Evolutionary conservation across 2,329 filamentous ascomycete genomes (phyloP).

Genomic region (Aspergillus glaucus): DNA sequence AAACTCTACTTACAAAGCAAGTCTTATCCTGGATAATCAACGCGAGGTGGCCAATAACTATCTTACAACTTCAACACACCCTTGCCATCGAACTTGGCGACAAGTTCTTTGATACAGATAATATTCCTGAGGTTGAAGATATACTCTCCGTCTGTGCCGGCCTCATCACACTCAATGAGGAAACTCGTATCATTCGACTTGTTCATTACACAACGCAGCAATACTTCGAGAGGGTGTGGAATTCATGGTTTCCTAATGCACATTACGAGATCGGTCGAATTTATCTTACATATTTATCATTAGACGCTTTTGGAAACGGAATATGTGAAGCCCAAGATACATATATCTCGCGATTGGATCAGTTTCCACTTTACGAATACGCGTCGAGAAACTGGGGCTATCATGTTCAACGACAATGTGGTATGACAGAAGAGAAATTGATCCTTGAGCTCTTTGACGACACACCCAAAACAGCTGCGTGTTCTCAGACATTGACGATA

Average conservation of each 20-base stretch:
- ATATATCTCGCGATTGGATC: slow-evolving; percentile 6
- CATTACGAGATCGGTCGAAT: slow-evolving; percentile 20
- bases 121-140: not conserved
- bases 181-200: slow-evolving; percentile 35
- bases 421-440: not conserved
- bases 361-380: slow-evolving; percentile 17
- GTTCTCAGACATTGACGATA: too few relatives aligned
- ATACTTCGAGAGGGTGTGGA: slow-evolving; percentile 32
- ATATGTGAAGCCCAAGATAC: slow-evolving; percentile 6
- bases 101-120: not conserved
- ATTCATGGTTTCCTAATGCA: slow-evolving; percentile 25
- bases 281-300: slow-evolving; percentile 36
- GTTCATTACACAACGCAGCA: slow-evolving; percentile 45
- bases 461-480: too few relatives aligned
- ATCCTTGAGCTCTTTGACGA: too few relatives aligned
- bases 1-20: not conserved
- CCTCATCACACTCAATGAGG: slow-evolving; percentile 27
- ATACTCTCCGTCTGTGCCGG: slow-evolving; percentile 1
- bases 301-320: slow-evolving; percentile 18
- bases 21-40: slow-evolving; percentile 1
- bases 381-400: slow-evolving; percentile 17
- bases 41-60: slow-evolving; percentile 1
- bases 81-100: not conserved
- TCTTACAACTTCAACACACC: slow-evolving; percentile 1
- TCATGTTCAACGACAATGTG: slow-evolving; percentile 4